Evolutionary conservation across 1,139 yeast genomes (phyloP), one percentile per base, ranked within the genome.

Genomic region (Candida neerlandica): DNA sequence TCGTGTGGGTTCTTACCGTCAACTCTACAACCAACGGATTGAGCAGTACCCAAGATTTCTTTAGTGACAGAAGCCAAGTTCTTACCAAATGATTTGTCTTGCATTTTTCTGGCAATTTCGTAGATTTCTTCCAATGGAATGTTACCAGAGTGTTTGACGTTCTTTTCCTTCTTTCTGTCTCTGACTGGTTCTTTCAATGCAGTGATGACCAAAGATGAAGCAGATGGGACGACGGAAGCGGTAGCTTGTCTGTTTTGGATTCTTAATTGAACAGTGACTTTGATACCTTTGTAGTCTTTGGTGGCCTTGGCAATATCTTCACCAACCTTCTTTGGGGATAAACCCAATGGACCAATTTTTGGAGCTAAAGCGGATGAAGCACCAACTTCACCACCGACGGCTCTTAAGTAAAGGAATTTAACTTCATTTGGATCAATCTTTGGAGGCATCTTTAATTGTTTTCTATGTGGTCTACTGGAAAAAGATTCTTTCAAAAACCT

Each of bases 301-400:
- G 99, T 94, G 77, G 99, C 99, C 88, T 95, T 95, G 80, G 99
- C 99, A 71, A 94, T 94, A 78, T 94, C 99, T 82, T 94, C 99
- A 90, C 99, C 99, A 73, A 95, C 97, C 89, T 94, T 94, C 96
- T 94, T 94, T 85, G 99, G 98, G 59, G 98, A 92, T 71, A 94
- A 86, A 91, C 99, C 99, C 75, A 94, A 90, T 69, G 99, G 99
- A 89, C 99, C 99, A 75, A 94, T 94, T 91, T 94, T 94, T 77
- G 99, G 99, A 69, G 99, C 99, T 73, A 95, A 89, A 63, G 99
- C 97, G 64, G 99, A 89, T 60, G 99, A 92, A 73, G 98, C 97
- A 85, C 98, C 99, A 71, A 95, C 96, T 85, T 94, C 99, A 85
- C 99, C 99, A 88, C 99, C 99, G 67, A 92, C 96, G 80, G 99